phyloP scores from a whole-genome alignment of 2,329 filamentous ascomycete genomes.

The Pseudocercospora fijiensis region DNA sequence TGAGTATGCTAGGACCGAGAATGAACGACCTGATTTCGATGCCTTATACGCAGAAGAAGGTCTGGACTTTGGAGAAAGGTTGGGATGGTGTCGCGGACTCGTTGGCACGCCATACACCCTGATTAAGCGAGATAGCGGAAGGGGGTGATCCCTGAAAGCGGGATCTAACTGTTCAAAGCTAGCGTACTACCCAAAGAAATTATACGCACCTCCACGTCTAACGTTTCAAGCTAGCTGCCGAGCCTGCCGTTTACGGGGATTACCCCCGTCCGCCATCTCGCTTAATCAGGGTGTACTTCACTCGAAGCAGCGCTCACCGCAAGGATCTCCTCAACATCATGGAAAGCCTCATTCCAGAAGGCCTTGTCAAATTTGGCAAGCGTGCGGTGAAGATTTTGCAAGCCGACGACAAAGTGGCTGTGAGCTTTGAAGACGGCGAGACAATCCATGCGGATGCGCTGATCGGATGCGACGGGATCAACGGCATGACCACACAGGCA shows the following conservation, averaged over 20 bases:
- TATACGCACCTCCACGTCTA: too few relatives aligned
- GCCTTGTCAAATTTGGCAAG: constrained; percentile 35
- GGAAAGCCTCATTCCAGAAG: constrained; percentile 48
- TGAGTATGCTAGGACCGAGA: constrained; percentile 13
- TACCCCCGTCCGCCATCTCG: too few relatives aligned
- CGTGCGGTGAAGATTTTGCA: constrained; percentile 28
- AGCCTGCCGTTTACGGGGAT: too few relatives aligned
- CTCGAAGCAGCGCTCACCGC: constrained; percentile 40
- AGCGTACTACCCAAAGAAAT: too few relatives aligned
- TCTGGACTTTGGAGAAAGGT: constrained; percentile 26
- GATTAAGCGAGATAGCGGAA: too few relatives aligned
- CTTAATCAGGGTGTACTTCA: too few relatives aligned
- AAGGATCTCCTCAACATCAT: constrained; percentile 53
- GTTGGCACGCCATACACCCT: constrained; percentile 14
- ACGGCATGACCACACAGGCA: constrained; percentile 54
- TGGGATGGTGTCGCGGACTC: constrained; percentile 12
- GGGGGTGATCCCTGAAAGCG: too few relatives aligned
- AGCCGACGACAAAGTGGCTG: constrained; percentile 20
- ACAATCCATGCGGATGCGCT: constrained; percentile 44
- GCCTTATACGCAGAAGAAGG: constrained; percentile 16
- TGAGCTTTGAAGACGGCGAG: constrained; percentile 17
- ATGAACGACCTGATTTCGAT: constrained; percentile 15
- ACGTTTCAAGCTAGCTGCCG: too few relatives aligned
- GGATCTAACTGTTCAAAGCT: too few relatives aligned
- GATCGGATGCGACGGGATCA: constrained; percentile 65